Evolutionary conservation across 768 basidiomycete species (phyloP).

Genomic region (Amyloporia xantha): DNA sequence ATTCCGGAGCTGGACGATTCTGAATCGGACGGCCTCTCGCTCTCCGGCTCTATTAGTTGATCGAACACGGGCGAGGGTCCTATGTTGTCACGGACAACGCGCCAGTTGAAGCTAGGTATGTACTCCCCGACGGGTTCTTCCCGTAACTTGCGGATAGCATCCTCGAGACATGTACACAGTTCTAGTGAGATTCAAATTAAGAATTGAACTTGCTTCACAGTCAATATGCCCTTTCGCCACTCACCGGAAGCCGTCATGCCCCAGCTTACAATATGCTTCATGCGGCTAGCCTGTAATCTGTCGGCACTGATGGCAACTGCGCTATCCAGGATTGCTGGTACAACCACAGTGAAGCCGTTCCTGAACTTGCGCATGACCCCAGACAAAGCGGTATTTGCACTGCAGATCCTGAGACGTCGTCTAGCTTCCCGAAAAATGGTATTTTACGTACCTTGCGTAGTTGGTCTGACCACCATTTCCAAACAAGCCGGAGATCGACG

Average conservation of each 20-base stretch:
- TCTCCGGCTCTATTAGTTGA: constrained; percentile 15
- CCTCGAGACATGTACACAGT: constrained; percentile 26
- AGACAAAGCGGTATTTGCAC: constrained; percentile 10
- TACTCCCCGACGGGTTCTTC: constrained; percentile 22
- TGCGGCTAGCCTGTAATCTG: neutral
- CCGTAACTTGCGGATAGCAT: constrained; percentile 26
- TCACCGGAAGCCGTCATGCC: constrained; percentile 9
- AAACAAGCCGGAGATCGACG: constrained; percentile 13
- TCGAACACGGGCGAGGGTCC: constrained; percentile 19
- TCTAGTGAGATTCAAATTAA: constrained; percentile 9
- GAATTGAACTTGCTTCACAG: neutral
- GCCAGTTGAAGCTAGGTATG: constrained; percentile 31
- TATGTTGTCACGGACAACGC: constrained; percentile 16
- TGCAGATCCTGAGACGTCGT: neutral
- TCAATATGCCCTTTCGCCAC: neutral
- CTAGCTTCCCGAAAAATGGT: neutral
- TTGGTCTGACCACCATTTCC: constrained; percentile 14
- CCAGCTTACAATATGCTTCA: constrained; percentile 5
- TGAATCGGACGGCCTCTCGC: neutral
- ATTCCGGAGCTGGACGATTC: constrained; percentile 1
- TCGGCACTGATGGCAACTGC: neutral
- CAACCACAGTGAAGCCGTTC: constrained; percentile 6
- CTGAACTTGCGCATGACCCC: constrained; percentile 5
- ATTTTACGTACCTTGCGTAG: constrained; percentile 9
- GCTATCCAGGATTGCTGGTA: constrained; percentile 6